Evolutionary conservation across 2,329 filamentous ascomycete species (phyloP), one percentile per base, ranked within the genome.

Genomic region (Blastomyces parvus): DNA sequence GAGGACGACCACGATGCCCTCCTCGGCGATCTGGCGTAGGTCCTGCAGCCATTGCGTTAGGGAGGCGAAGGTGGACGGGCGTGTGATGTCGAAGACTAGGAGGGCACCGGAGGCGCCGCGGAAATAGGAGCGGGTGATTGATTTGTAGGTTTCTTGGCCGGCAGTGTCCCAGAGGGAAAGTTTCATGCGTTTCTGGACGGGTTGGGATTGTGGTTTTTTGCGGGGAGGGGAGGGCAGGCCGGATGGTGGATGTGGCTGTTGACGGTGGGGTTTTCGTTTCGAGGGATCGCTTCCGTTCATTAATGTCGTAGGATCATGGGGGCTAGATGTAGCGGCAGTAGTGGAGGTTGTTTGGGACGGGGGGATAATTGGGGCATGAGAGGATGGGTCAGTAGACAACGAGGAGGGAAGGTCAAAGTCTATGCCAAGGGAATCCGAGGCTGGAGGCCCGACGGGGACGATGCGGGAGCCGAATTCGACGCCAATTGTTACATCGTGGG

Each of bases 121-220:
- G 77, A 96, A 96, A 79, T 97, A 97, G 66, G 89, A 94, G 62
- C 93, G 83, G 9, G 93, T 97, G 64, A 97, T 94, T 55, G 89
- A 93, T 76, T 97, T 97, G 81, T 97, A 97, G 14, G 91, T 96
- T 80, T 97, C 93, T 76, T 97, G 93, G 33, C 93, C 93, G 19
- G 93, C 93, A 0, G 93, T 97, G 74, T 97, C 93, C 93, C 93
- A 97, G 13, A 97, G 81, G 55, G 87, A 91, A 5, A 96, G 83
- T 78, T 96, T 96, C 91, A 96, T 96, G 79, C 93, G 88, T 86
- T 85, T 85, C 69, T 86, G 60, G 53, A 69, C 67, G 48, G 74
- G 72, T 17, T 74, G 69, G 48, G 74, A 70, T 67, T 74, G 70
- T 55, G 69, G 67, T 65, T 74, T 77, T 65, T 74, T 77, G 55